A percentile compares a stretch with the other conserved stretches of the same genome.
Conservation (phyloP, 768 basidiomycete genomes). For the Mycena amicta region DNA sequence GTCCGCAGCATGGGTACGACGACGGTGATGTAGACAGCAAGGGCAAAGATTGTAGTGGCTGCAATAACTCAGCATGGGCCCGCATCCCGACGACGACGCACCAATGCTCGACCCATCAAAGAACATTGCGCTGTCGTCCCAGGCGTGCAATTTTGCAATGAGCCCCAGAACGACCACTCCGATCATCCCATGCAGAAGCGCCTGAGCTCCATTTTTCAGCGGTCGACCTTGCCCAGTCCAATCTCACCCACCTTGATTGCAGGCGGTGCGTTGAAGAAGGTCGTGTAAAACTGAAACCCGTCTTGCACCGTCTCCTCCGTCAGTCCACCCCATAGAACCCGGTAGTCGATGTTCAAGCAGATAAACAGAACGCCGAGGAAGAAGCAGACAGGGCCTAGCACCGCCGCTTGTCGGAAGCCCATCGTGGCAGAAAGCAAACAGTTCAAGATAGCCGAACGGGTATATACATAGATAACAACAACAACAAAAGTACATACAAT, state of each 20-base stretch:
- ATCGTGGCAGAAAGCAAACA: slow-evolving; percentile 40
- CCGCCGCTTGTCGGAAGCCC: slow-evolving; percentile 90
- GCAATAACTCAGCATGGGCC: too few relatives aligned
- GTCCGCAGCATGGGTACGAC: slow-evolving; percentile 78
- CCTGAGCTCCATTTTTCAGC: slow-evolving; percentile 47
- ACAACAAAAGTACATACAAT: neutral
- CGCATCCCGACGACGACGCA: too few relatives aligned
- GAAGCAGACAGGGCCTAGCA: slow-evolving; percentile 86
- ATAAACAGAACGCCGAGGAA: slow-evolving; percentile 87
- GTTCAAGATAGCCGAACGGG: slow-evolving; percentile 1
- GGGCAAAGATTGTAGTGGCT: slow-evolving; percentile 76
- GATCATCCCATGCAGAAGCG: slow-evolving; percentile 83
- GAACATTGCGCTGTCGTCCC: slow-evolving; percentile 93
- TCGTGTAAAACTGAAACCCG: slow-evolving; percentile 87
- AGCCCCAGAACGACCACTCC: slow-evolving; percentile 76
- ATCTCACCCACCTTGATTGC: slow-evolving; percentile 92
- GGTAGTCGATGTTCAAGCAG: slow-evolving; percentile 86
- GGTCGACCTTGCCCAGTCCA: too few relatives aligned
- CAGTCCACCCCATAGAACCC: slow-evolving; percentile 70
- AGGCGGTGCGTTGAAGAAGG: slow-evolving; percentile 90
- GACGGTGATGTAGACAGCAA: slow-evolving; percentile 83
- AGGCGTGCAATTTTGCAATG: slow-evolving; percentile 77
- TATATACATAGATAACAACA: slow-evolving; percentile 2
- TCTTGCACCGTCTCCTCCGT: slow-evolving; percentile 69
- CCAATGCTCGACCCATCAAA: slow-evolving; percentile 91